Evolutionary conservation across 148 eudicot species (phyloP).

Genomic region (Arbutus unedo): DNA sequence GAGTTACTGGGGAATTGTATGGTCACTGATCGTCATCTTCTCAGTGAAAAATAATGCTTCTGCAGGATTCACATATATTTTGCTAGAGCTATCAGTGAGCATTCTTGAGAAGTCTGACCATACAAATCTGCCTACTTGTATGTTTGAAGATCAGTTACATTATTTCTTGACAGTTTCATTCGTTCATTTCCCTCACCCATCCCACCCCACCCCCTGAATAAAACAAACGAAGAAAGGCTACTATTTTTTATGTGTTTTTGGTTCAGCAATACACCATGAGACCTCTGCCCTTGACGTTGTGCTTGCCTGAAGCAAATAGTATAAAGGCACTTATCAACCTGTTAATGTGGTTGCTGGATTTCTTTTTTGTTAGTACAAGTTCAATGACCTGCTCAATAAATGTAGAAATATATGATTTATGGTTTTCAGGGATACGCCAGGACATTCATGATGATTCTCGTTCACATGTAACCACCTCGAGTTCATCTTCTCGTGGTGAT

Average conservation of each 20-base stretch:
- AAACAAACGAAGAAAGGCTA: too few species aligned
- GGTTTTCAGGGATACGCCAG: constrained; percentile 49
- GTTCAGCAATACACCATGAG: background rate
- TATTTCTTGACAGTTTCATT: too few species aligned
- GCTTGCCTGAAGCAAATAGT: background rate
- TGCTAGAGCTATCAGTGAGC: background rate
- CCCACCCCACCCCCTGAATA: too few species aligned
- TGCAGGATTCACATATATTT: background rate
- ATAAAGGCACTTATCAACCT: background rate
- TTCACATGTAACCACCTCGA: constrained; percentile 38
- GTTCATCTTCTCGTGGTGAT: constrained; percentile 54
- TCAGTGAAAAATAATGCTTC: background rate
- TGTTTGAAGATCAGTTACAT: background rate
- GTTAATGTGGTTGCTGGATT: background rate
- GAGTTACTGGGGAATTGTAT: background rate
- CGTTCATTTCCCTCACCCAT: too few species aligned
- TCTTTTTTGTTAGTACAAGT: background rate
- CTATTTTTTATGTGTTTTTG: background rate
- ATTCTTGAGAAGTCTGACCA: background rate
- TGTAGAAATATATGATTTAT: constrained; percentile 7
- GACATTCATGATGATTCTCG: constrained; percentile 64
- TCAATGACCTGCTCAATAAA: constrained; percentile 4
- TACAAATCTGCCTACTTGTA: background rate
- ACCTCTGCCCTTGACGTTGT: background rate
- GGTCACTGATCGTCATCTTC: background rate